Conservation (phyloP, 306 rosid species). For the Boehmeria nivea region DNA sequence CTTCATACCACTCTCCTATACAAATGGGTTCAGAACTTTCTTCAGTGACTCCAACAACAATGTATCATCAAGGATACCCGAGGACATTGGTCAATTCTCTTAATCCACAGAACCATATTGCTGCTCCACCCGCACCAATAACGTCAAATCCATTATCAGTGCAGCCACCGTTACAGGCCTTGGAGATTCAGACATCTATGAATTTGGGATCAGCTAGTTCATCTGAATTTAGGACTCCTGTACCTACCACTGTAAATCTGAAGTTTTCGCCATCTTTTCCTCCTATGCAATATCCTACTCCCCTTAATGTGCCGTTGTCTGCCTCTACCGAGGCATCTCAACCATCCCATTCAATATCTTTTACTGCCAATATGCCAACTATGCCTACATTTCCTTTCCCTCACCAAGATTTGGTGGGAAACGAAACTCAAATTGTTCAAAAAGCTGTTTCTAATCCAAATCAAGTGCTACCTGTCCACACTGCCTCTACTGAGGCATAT, state of each 20-base stretch:
- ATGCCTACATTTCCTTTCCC: conserved; percentile 28
- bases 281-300: conserved; percentile 30
- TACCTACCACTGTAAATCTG: conserved; percentile 38
- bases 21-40: conserved; percentile 27
- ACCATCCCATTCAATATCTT: conserved; percentile 29
- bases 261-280: conserved; percentile 22
- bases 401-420: conserved; percentile 28
- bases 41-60: conserved; percentile 26
- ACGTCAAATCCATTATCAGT: conserved; percentile 23
- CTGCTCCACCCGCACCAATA: conserved; percentile 27
- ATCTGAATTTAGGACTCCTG: conserved; percentile 30
- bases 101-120: conserved; percentile 29
- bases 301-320: conserved; percentile 34
- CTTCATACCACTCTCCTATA: conserved; percentile 36
- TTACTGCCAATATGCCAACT: conserved; percentile 24
- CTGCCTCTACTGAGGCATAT: too few species aligned
- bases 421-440: conserved; percentile 27
- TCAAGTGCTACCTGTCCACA: too few species aligned
- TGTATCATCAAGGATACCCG: conserved; percentile 33
- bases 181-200: conserved; percentile 33
- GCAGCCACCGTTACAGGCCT: too few species aligned
- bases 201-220: conserved; percentile 25
- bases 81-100: conserved; percentile 25
- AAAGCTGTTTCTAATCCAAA: conserved; percentile 33
- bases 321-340: conserved; percentile 29